Evolutionary conservation across 108 stramenopile species (phyloP).

Genomic region (Stephanodiscus triporus): DNA sequence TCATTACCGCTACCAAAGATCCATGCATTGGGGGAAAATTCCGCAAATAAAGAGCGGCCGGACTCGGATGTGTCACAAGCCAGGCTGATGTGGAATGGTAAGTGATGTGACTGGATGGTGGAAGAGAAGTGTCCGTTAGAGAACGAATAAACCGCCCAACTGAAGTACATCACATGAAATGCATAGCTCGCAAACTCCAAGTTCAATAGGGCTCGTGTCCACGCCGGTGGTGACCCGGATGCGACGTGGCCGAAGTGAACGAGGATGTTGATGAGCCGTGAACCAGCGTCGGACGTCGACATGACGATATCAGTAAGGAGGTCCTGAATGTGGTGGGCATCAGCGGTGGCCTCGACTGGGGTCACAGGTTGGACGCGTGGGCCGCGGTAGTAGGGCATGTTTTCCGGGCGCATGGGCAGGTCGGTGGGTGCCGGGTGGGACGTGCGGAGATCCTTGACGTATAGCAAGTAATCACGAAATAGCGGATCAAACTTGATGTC

Average conservation of each 20-base stretch:
- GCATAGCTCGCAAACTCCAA: background rate
- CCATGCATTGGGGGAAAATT: background rate
- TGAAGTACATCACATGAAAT: background rate
- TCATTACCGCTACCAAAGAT: background rate
- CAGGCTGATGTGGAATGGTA: background rate
- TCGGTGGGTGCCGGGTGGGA: background rate
- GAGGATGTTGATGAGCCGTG: background rate
- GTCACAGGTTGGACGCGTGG: background rate
- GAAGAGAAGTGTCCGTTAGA: background rate
- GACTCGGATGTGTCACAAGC: background rate
- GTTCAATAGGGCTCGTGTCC: background rate
- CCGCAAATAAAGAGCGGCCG: background rate
- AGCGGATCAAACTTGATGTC: background rate
- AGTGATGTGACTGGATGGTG: background rate
- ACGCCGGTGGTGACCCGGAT: background rate
- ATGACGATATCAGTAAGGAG: too few relatives aligned
- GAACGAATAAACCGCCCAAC: background rate
- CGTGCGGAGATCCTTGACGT: background rate
- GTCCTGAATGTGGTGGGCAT: too few relatives aligned
- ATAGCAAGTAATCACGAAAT: background rate
- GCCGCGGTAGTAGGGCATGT: background rate
- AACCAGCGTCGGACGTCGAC: too few relatives aligned
- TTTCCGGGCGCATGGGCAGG: background rate
- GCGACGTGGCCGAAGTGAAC: background rate
- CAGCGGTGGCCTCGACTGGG: background rate